These are phyloP conservation scores for Phytophthora fragariaefolia DNA, from an alignment of 352 stramenopile species.

Conservation along the genomic window DNA sequence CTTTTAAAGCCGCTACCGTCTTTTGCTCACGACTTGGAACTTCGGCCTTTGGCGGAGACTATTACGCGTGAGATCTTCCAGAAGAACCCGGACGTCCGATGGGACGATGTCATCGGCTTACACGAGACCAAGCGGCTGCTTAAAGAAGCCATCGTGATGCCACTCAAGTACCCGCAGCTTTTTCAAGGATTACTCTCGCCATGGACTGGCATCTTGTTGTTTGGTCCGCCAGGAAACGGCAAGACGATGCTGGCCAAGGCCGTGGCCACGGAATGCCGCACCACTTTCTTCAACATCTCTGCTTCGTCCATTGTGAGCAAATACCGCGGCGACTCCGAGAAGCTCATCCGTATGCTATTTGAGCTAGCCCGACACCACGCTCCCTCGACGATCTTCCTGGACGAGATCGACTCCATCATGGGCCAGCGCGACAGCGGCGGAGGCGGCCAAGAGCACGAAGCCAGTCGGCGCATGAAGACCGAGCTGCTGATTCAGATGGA, in stretches of 20 bases:
- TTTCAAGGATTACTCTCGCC: conserved; percentile 93
- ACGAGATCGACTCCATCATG: conserved; percentile 92
- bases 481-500: conserved; percentile 91
- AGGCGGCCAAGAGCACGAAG: conserved; percentile 84
- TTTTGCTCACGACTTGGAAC: conserved; percentile 88
- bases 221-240: conserved; percentile 83
- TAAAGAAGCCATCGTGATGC: conserved; percentile 96
- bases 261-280: conserved; percentile 85
- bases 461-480: conserved; percentile 88
- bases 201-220: conserved; percentile 93
- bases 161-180: conserved; percentile 94
- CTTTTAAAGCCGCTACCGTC: conserved; percentile 89
- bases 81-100: conserved; percentile 91
- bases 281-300: conserved; percentile 91
- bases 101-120: conserved; percentile 90
- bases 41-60: conserved; percentile 84
- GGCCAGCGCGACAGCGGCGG: conserved; percentile 78
- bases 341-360: conserved; percentile 89
- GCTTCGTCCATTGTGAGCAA: conserved; percentile 90
- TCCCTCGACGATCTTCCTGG: conserved; percentile 87
- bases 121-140: conserved; percentile 94
- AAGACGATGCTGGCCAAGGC: conserved; percentile 92
- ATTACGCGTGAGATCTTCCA: conserved; percentile 94
- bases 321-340: conserved; percentile 86
- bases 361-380: conserved; percentile 83